A percentile compares a stretch with the other conserved stretches of the same genome.
Conservation (phyloP, 768 basidiomycete species). For the Mycena chlorophos region DNA sequence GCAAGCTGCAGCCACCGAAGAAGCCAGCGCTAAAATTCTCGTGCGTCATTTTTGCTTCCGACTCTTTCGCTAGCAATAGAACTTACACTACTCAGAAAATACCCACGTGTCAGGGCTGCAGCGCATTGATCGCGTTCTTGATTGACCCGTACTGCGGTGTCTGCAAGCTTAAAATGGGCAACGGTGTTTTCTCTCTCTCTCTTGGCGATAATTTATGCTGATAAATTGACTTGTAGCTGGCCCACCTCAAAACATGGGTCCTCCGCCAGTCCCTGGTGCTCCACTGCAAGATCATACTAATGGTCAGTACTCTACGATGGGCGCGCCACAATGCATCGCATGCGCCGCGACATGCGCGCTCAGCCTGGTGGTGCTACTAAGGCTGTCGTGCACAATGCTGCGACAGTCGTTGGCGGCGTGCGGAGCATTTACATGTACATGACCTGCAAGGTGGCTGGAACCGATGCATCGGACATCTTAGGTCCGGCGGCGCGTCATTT, state of each 20-base stretch:
- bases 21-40: background rate
- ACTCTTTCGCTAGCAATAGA: background rate
- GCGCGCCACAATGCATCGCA: too few relatives aligned
- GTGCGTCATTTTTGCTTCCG: background rate
- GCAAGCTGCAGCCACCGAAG: background rate
- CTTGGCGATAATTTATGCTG: background rate
- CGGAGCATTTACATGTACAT: too few relatives aligned
- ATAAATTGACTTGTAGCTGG: background rate
- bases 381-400: too few relatives aligned
- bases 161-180: background rate
- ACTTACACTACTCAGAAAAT: background rate
- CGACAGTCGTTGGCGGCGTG: too few relatives aligned
- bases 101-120: background rate
- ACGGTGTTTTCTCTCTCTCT: background rate
- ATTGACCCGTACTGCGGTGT: slow-evolving; percentile 1
- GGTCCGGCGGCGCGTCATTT: background rate
- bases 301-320: too few relatives aligned
- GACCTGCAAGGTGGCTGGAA: too few relatives aligned
- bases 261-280: background rate
- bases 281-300: background rate
- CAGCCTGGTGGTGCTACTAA: too few relatives aligned
- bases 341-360: too few relatives aligned
- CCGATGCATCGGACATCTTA: background rate
- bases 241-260: background rate
- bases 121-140: background rate